phyloP scores from a whole-genome alignment of 2,329 filamentous ascomycete genomes.

The Diplodia scrobiculata region DNA sequence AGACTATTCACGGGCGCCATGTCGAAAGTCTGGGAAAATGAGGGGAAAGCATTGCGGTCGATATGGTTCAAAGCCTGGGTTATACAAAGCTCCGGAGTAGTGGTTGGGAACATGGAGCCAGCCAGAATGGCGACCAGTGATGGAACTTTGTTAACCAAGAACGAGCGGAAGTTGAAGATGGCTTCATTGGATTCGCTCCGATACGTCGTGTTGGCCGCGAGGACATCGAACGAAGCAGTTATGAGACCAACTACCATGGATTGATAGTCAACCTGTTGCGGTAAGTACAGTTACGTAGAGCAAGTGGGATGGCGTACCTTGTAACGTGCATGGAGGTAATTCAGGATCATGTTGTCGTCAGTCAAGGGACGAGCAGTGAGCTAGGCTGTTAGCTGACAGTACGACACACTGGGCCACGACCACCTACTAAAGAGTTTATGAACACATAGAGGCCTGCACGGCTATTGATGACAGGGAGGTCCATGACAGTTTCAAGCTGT shows the following conservation, averaged over 20 bases:
- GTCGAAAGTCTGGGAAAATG: slow-evolving; percentile 65
- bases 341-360: slow-evolving; percentile 76
- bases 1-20: slow-evolving; percentile 57
- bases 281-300: slow-evolving; percentile 37
- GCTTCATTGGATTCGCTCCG: slow-evolving; percentile 55
- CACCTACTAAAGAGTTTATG: slow-evolving; percentile 73
- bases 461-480: slow-evolving; percentile 72
- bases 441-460: slow-evolving; percentile 83
- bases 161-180: slow-evolving; percentile 78
- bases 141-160: slow-evolving; percentile 75
- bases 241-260: slow-evolving; percentile 79
- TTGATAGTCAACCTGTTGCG: slow-evolving; percentile 69
- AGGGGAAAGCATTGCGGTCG: slow-evolving; percentile 64
- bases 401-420: not conserved
- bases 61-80: slow-evolving; percentile 66
- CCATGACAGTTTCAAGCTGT: slow-evolving; percentile 60
- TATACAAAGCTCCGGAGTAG: slow-evolving; percentile 66
- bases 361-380: slow-evolving; percentile 79
- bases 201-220: slow-evolving; percentile 72
- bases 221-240: slow-evolving; percentile 82
- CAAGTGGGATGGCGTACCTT: slow-evolving; percentile 56
- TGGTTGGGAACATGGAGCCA: slow-evolving; percentile 59
- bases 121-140: slow-evolving; percentile 61
- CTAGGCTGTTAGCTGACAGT: slow-evolving; percentile 53
- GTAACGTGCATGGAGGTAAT: slow-evolving; percentile 81